Evolutionary conservation across 2,329 filamentous ascomycete species (phyloP).

Genomic region (Sclerotinia spermophila): DNA sequence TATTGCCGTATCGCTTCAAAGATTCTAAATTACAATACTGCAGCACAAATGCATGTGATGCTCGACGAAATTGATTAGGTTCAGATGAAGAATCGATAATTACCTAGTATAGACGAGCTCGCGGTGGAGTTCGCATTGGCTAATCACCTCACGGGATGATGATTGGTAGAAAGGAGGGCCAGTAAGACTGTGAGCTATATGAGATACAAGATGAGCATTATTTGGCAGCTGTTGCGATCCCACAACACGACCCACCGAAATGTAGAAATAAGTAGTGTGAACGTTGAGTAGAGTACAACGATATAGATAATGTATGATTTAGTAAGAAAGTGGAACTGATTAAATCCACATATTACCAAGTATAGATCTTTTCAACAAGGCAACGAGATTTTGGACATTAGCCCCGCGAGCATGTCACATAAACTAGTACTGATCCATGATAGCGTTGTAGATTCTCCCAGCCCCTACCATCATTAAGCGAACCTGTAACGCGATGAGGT

Average conservation of each 20-base stretch:
- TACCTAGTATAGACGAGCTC: not conserved
- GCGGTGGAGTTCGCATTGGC: not conserved
- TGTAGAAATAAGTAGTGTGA: not conserved
- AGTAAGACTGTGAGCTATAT: conserved; percentile 4
- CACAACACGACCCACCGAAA: not conserved
- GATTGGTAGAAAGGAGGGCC: conserved; percentile 9
- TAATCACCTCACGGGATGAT: not conserved
- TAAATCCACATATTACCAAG: conserved; percentile 6
- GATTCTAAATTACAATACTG: not conserved
- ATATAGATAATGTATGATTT: not conserved
- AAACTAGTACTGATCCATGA: not conserved
- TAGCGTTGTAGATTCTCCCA: not conserved
- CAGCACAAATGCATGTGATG: not conserved
- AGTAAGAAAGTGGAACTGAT: not conserved
- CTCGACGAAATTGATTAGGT: not conserved
- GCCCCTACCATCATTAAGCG: conserved; percentile 3
- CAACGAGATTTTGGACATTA: conserved; percentile 16
- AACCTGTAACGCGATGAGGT: not conserved
- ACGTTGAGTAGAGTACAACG: not conserved
- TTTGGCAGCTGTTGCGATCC: not conserved
- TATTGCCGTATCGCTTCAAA: not conserved
- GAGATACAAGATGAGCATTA: not conserved
- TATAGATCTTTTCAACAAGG: conserved; percentile 13
- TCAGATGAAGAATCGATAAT: not conserved
- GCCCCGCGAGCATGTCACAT: conserved; percentile 2